phyloP scores from a whole-genome alignment of 202 grass and related monocot species.

The Eragrostis tef region DNA sequence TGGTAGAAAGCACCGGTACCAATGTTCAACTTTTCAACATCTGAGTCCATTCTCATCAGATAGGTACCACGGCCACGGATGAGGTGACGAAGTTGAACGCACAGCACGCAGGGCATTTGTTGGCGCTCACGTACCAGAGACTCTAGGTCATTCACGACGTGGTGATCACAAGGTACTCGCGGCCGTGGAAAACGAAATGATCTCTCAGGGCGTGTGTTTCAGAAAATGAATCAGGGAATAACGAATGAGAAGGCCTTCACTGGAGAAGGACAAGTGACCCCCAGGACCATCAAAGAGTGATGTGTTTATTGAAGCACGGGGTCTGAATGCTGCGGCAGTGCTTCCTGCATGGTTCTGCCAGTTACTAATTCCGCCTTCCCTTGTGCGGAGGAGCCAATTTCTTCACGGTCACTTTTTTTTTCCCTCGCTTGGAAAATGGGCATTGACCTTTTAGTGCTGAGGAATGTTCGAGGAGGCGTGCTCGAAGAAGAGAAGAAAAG shows the following conservation, averaged over 20 bases:
- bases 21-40: neutral
- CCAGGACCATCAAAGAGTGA: neutral
- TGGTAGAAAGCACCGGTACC: neutral
- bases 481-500: neutral
- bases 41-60: too few species aligned
- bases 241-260: neutral
- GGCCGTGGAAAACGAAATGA: neutral
- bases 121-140: neutral
- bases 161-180: neutral
- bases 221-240: too few species aligned
- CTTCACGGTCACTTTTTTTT: too few species aligned
- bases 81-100: neutral
- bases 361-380: neutral
- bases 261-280: too few species aligned
- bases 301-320: constrained; percentile 15
- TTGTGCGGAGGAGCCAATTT: neutral
- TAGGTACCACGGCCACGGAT: neutral
- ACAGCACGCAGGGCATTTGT: neutral
- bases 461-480: neutral
- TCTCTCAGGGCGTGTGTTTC: too few species aligned
- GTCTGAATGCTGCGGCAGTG: neutral
- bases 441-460: neutral
- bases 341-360: neutral
- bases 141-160: too few species aligned
- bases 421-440: neutral